Conservation (phyloP, 208 protist genomes). For the Angomonas ambiguus region DNA sequence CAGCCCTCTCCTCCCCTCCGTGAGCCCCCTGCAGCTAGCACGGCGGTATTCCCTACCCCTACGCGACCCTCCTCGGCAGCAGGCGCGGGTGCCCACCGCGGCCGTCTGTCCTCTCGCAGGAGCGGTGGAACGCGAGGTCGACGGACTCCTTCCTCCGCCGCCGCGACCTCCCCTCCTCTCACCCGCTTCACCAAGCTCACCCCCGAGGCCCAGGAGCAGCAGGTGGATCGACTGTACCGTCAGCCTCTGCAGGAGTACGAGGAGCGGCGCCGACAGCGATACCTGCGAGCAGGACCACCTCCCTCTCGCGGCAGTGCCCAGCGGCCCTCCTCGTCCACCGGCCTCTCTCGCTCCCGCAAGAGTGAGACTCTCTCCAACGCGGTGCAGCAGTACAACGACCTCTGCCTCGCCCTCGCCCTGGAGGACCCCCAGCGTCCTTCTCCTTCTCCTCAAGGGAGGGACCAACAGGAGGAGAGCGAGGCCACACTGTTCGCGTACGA, state of each 20-base stretch:
- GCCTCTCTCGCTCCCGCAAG: background rate
- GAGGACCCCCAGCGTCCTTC: background rate
- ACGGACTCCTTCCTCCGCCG: too few relatives aligned
- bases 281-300: conserved; percentile 1
- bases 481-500: too few relatives aligned
- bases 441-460: too few relatives aligned
- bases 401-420: background rate
- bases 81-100: too few relatives aligned
- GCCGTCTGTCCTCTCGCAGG: too few relatives aligned
- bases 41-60: background rate
- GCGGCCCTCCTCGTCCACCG: background rate
- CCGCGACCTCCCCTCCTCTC: background rate
- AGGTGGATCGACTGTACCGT: background rate
- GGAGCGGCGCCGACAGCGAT: background rate
- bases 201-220: background rate
- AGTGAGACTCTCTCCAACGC: background rate
- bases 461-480: too few relatives aligned
- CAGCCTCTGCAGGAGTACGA: background rate
- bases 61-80: too few relatives aligned
- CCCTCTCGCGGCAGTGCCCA: too few relatives aligned
- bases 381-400: background rate
- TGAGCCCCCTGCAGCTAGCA: background rate
- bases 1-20: background rate
- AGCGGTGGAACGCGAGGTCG: too few relatives aligned
- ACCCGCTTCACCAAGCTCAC: background rate